Percentiles rank a stretch among this genome's conserved stretches.
These are phyloP conservation scores for Tilletia walkeri DNA, from an alignment of 1,284 basidiomycete species.

Conservation along the genomic window DNA sequence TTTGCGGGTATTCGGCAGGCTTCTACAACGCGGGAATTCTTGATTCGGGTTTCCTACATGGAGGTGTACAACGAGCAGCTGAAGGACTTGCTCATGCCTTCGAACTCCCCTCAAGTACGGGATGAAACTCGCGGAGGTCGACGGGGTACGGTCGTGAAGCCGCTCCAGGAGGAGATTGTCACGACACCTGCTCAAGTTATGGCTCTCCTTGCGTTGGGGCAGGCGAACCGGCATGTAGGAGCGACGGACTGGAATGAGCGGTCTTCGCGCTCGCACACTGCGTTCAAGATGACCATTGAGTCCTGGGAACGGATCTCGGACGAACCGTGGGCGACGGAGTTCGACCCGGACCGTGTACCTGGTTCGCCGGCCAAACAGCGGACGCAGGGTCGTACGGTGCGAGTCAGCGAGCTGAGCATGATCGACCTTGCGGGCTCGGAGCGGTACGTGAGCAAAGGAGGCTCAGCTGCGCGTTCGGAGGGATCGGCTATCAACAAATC, in stretches of 20 bases:
- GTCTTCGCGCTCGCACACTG: constrained; percentile 84
- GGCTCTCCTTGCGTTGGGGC: constrained; percentile 79
- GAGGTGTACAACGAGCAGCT: constrained; percentile 97
- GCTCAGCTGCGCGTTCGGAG: constrained; percentile 39
- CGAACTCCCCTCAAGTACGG: constrained; percentile 58
- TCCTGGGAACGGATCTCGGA: constrained; percentile 31
- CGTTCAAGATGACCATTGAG: constrained; percentile 61
- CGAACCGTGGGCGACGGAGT: constrained; percentile 10
- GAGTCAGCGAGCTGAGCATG: constrained; percentile 64
- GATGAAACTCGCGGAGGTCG: constrained; percentile 38
- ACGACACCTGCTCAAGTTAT: constrained; percentile 81
- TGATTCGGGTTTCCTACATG: constrained; percentile 88
- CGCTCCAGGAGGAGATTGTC: constrained; percentile 81
- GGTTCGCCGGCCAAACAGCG: constrained; percentile 7
- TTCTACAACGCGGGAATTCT: constrained; percentile 68
- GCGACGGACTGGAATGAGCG: constrained; percentile 97
- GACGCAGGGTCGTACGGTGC: constrained; percentile 37
- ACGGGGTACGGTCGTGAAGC: constrained; percentile 58
- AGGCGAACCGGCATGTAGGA: constrained; percentile 82
- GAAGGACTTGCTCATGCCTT: constrained; percentile 77
- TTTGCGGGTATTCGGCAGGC: constrained; percentile 58
- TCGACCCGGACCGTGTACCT: constrained; percentile 5
- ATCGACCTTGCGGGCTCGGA: constrained; percentile 98
- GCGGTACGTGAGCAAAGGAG: constrained; percentile 64
- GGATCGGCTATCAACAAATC: constrained; percentile 64